Percentiles rank a stretch among this genome's conserved stretches.
Conservation (phyloP, 2,329 filamentous ascomycete genomes). For the Shiraia sp. region DNA sequence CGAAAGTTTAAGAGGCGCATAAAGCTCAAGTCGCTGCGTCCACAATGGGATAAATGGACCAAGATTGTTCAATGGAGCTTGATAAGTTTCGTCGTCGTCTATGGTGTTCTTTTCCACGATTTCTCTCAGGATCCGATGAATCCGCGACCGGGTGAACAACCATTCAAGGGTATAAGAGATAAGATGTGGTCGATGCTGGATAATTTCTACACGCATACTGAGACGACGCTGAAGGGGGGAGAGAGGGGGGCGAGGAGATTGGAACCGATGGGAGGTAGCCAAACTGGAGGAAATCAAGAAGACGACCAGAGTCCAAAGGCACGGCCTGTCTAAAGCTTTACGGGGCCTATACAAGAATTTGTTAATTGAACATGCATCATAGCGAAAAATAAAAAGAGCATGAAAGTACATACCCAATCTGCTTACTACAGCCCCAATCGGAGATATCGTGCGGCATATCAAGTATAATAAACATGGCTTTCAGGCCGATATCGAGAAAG, state of each 20-base stretch:
- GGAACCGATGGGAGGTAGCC: slow-evolving; percentile 7
- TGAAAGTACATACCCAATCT: neutral
- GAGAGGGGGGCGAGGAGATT: slow-evolving; percentile 15
- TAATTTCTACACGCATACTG: slow-evolving; percentile 35
- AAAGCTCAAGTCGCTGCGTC: slow-evolving; percentile 63
- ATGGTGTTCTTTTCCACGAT: slow-evolving; percentile 66
- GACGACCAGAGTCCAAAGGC: slow-evolving; percentile 2
- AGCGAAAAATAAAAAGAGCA: slow-evolving; percentile 6
- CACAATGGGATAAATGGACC: slow-evolving; percentile 66
- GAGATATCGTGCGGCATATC: too few relatives aligned
- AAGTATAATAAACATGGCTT: too few relatives aligned
- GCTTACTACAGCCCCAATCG: neutral
- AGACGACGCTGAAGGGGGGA: slow-evolving; percentile 8
- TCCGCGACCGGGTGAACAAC: slow-evolving; percentile 35
- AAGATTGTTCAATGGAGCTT: slow-evolving; percentile 63
- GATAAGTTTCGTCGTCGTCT: slow-evolving; percentile 56
- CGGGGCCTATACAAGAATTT: slow-evolving; percentile 1
- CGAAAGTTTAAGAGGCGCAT: slow-evolving; percentile 75
- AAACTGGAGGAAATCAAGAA: slow-evolving; percentile 2
- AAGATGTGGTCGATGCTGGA: slow-evolving; percentile 32
- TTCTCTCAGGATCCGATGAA: slow-evolving; percentile 45
- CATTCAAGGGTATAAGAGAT: slow-evolving; percentile 31
- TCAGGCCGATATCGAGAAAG: too few relatives aligned
- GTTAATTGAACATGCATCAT: slow-evolving; percentile 5
- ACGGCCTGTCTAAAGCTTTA: neutral